A percentile compares a stretch with the other conserved stretches of the same genome.
Evolutionary conservation across 257 asterid genomes (phyloP).

Genomic region (Gentiana dahurica): DNA sequence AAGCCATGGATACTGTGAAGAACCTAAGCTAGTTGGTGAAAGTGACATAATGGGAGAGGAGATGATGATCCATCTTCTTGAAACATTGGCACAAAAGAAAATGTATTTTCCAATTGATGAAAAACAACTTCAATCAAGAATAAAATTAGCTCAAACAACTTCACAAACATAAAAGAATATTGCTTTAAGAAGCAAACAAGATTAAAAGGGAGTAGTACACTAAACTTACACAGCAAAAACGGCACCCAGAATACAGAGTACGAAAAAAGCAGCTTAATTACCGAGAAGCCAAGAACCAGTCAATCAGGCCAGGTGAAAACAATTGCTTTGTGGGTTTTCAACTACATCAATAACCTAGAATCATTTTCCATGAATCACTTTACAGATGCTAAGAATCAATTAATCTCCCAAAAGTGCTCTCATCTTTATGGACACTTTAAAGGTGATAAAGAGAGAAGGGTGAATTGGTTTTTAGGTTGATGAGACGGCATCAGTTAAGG

Average conservation of each 20-base stretch:
- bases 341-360: conserved; percentile 21
- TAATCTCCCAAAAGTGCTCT: neutral
- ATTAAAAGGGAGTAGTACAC: no score
- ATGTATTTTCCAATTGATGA: neutral
- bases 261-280: neutral
- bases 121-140: no score
- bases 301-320: conserved; percentile 15
- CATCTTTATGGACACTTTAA: neutral
- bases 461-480: no score
- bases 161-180: neutral
- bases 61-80: conserved; percentile 93
- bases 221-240: neutral
- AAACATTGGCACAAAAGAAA: conserved; percentile 34
- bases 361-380: conserved; percentile 14
- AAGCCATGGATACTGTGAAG: conserved; percentile 62
- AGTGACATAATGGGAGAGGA: conserved; percentile 44
- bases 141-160: neutral
- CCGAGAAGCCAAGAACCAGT: conserved; percentile 25
- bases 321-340: conserved; percentile 22
- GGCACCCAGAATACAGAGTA: neutral
- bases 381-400: no score
- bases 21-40: conserved; percentile 42
- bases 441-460: neutral
- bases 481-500: no score
- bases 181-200: neutral